A percentile compares a stretch with the other conserved stretches of the same genome.
Evolutionary conservation across 2,329 filamentous ascomycete genomes (phyloP).

Genomic region (Colletotrichum sp.): DNA sequence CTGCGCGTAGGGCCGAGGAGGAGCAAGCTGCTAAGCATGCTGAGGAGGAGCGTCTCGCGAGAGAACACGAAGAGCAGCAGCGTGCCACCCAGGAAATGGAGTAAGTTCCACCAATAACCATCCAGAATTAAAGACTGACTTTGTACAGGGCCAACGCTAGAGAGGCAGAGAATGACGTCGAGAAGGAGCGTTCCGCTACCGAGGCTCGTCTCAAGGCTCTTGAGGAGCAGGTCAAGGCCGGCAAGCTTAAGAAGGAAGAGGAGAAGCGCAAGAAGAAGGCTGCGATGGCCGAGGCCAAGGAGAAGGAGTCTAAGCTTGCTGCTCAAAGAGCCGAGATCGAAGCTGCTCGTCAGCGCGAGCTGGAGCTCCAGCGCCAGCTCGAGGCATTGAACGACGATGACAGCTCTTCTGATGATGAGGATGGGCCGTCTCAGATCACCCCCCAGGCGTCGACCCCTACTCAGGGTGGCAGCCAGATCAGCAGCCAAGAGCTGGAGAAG

Average conservation of each 20-base stretch:
- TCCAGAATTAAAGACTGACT: slow-evolving; percentile 32
- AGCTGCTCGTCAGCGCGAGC: slow-evolving; percentile 85
- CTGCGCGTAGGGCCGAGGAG: slow-evolving; percentile 62
- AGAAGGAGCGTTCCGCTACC: slow-evolving; percentile 79
- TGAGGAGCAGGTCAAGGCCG: slow-evolving; percentile 91
- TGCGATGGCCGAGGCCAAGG: slow-evolving; percentile 82
- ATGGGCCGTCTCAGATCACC: slow-evolving; percentile 74
- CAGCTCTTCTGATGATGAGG: slow-evolving; percentile 79
- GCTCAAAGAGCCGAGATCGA: slow-evolving; percentile 91
- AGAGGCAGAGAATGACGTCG: slow-evolving; percentile 80
- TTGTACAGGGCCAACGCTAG: slow-evolving; percentile 70
- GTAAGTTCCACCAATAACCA: slow-evolving; percentile 62
- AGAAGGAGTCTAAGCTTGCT: slow-evolving; percentile 84
- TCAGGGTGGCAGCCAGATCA: slow-evolving; percentile 53
- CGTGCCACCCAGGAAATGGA: slow-evolving; percentile 77
- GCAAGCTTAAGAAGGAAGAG: slow-evolving; percentile 95
- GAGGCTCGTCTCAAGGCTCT: slow-evolving; percentile 85
- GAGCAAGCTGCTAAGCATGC: slow-evolving; percentile 61
- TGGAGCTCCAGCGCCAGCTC: slow-evolving; percentile 86
- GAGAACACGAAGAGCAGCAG: slow-evolving; percentile 79
- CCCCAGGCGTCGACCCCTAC: slow-evolving; percentile 66
- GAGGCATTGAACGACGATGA: slow-evolving; percentile 78
- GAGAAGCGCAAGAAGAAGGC: slow-evolving; percentile 94
- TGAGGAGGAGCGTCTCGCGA: slow-evolving; percentile 69
- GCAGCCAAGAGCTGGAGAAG: slow-evolving; percentile 60